phyloP scores from a whole-genome alignment of 441 rosid genomes.

The Gossypium schwendimanii region DNA sequence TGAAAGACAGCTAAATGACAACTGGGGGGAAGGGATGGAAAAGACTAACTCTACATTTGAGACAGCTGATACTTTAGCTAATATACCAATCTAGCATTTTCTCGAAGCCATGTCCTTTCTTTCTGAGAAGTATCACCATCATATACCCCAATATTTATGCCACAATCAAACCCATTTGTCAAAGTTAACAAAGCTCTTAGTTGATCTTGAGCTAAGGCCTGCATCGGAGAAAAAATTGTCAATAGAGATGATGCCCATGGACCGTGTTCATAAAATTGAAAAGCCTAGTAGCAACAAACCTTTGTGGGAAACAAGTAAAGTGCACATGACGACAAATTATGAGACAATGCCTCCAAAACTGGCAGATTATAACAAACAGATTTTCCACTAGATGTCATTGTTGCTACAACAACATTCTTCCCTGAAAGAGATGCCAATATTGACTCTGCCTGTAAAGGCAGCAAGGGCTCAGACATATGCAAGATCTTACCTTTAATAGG shows the following conservation, averaged over 20 bases:
- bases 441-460: slow-evolving; percentile 62
- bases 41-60: slow-evolving; percentile 10
- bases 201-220: slow-evolving; percentile 99
- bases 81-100: slow-evolving; percentile 76
- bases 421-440: slow-evolving; percentile 64
- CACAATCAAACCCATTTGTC: slow-evolving; percentile 40
- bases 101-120: slow-evolving; percentile 65
- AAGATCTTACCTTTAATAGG: slow-evolving; percentile 11
- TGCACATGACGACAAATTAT: slow-evolving; percentile 67
- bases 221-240: slow-evolving; percentile 21
- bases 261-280: slow-evolving; percentile 1
- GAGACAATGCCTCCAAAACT: slow-evolving; percentile 71
- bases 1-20: neutral
- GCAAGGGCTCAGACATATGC: slow-evolving; percentile 13
- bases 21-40: neutral
- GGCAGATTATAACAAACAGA: slow-evolving; percentile 96
- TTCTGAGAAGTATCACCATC: slow-evolving; percentile 81
- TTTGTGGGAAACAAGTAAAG: slow-evolving; percentile 90
- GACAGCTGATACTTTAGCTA: slow-evolving; percentile 8
- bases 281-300: slow-evolving; percentile 34
- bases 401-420: slow-evolving; percentile 83
- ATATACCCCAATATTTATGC: slow-evolving; percentile 67
- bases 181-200: slow-evolving; percentile 58
- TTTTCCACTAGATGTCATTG: slow-evolving; percentile 97
- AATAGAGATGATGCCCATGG: slow-evolving; percentile 2